A percentile compares a stretch with the other conserved stretches of the same genome.
phyloP scores from a whole-genome alignment of 768 basidiomycete genomes.

The Mycena floridula region DNA sequence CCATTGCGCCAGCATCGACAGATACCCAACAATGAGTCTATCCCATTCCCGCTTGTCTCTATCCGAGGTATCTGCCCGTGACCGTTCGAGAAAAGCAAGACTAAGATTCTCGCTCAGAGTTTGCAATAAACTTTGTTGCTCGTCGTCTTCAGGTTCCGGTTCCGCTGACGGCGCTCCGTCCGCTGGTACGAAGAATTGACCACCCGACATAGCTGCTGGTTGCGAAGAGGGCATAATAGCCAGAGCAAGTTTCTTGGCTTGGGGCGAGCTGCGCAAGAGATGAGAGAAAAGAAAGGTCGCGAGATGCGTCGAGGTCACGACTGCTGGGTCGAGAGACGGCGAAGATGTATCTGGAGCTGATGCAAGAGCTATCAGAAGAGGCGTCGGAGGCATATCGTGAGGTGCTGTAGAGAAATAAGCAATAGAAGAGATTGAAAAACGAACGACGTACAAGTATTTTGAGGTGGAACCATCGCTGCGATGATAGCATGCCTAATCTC shows the following conservation, averaged over 20 bases:
- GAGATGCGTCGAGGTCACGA: slow-evolving; percentile 63
- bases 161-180: slow-evolving; percentile 43
- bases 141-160: slow-evolving; percentile 51
- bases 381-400: slow-evolving; percentile 43
- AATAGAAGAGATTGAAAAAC: slow-evolving; percentile 1
- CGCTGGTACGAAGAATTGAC: slow-evolving; percentile 72
- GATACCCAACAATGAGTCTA: slow-evolving; percentile 78
- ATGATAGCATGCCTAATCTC: slow-evolving; percentile 65
- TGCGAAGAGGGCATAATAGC: slow-evolving; percentile 49
- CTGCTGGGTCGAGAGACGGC: slow-evolving; percentile 43
- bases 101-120: slow-evolving; percentile 89
- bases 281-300: slow-evolving; percentile 76
- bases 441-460: slow-evolving; percentile 31
- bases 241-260: slow-evolving; percentile 58
- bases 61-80: slow-evolving; percentile 58
- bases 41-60: slow-evolving; percentile 87
- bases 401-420: slow-evolving; percentile 14
- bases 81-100: slow-evolving; percentile 73
- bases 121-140: slow-evolving; percentile 69
- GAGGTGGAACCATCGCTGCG: slow-evolving; percentile 63
- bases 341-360: slow-evolving; percentile 51
- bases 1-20: slow-evolving; percentile 85
- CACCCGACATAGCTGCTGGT: slow-evolving; percentile 21
- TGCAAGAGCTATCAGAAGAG: slow-evolving; percentile 64
- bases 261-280: slow-evolving; percentile 62